Conservation (phyloP, 306 rosid genomes). For the Casuarina equisetifolia region DNA sequence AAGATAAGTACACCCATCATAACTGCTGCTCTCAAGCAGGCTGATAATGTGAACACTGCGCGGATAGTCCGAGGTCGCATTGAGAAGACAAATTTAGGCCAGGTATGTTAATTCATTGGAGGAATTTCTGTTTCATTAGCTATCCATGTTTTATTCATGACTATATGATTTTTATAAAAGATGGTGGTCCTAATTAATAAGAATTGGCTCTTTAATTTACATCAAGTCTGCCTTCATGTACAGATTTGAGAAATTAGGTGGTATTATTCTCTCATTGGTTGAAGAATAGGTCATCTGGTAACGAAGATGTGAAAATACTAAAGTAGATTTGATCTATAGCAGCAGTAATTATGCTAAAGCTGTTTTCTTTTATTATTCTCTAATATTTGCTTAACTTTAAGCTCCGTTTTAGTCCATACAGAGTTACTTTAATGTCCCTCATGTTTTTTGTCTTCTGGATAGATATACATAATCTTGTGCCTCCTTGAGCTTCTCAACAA, state of each 20-base stretch:
- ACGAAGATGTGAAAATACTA: not conserved
- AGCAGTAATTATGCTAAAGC: not conserved
- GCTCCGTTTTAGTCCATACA: not conserved
- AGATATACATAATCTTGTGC: not conserved
- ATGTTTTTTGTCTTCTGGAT: not conserved
- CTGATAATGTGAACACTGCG: conserved; percentile 53
- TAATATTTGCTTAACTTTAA: not conserved
- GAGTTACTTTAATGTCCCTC: not conserved
- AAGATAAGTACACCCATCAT: conserved; percentile 84
- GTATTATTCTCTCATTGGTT: not conserved
- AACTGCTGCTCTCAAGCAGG: conserved; percentile 66
- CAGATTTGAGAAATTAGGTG: not conserved
- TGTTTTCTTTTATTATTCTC: not conserved
- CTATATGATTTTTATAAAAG: not conserved
- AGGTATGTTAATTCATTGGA: conserved; percentile 45
- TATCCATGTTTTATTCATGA: not conserved
- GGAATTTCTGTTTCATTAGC: not conserved
- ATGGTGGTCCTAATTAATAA: not conserved
- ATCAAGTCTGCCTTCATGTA: not conserved
- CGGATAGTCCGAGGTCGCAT: conserved; percentile 81
- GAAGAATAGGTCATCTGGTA: not conserved
- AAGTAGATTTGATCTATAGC: not conserved
- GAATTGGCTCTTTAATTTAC: not conserved
- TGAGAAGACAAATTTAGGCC: conserved; percentile 86
- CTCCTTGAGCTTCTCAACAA: not conserved